Conservation (phyloP, 1,284 basidiomycete species). For the Mycena citricolor region DNA sequence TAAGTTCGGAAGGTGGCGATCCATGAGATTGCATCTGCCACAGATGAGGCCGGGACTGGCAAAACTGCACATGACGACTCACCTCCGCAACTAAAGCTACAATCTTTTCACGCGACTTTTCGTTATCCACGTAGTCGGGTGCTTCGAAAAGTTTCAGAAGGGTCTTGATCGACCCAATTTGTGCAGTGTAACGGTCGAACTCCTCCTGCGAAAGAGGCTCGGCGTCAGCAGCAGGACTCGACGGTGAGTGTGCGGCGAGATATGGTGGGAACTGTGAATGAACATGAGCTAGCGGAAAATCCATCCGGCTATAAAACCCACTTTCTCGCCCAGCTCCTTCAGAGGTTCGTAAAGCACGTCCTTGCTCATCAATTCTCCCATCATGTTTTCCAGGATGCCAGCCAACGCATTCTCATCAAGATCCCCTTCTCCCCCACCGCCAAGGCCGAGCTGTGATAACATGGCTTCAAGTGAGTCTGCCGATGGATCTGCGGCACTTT, state of each 20-base stretch:
- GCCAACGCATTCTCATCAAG: constrained; percentile 66
- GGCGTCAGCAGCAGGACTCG: constrained; percentile 8
- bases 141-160: constrained; percentile 19
- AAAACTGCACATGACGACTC: background rate
- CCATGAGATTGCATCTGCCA: constrained; percentile 82
- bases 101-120: constrained; percentile 13
- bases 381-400: constrained; percentile 86
- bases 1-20: constrained; percentile 86
- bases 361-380: constrained; percentile 92
- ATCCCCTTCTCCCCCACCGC: constrained; percentile 31
- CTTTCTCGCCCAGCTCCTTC: constrained; percentile 85
- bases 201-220: constrained; percentile 14
- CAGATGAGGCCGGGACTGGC: background rate
- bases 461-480: constrained; percentile 50
- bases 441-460: constrained; percentile 45
- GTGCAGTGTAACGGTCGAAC: constrained; percentile 14
- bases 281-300: background rate
- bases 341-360: constrained; percentile 92
- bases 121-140: constrained; percentile 11
- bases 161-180: constrained; percentile 10
- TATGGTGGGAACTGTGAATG: constrained; percentile 18
- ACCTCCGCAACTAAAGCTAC: constrained; percentile 22
- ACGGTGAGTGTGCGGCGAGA: constrained; percentile 11
- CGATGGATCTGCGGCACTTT: background rate
- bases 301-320: constrained; percentile 32